Base-by-base conservation (phyloP, 306 rosid species). In the Hippophae rhamnoides region DNA sequence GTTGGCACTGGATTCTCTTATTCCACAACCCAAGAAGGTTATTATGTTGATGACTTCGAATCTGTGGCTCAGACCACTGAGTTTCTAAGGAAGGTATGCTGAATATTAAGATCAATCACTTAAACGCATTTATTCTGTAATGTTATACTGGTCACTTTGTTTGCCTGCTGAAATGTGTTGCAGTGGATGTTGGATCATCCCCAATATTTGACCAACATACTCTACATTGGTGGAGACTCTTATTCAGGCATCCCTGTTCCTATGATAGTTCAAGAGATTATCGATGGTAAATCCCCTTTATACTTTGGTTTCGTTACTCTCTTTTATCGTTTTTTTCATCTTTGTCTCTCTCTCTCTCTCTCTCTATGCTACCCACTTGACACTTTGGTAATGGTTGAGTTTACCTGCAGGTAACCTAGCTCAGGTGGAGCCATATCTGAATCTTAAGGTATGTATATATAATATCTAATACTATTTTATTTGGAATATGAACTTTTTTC, bases 171-270 rank as follows among this genome's bases (percentile, higher is more conserved):
- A 6, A 9, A 18, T 60, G 9, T 5, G 60, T 14, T 69, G 68
- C 63, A 69, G 74, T 69, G 67, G 68, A 27, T 69, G 63, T 0
- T 62, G 27, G 51, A 50, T 47, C 74, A 69, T 49, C 74, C 74
- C 62, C 74, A 6, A 31, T 31, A 31, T 31, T 31, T 31, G 38
- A 31, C 38, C 38, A 31, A 31, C 38, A 31, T 31, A 31, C 74
- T 69, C 13, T 61, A 61, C 62, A 56, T 69, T 47, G 74, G 63
- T 55, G 74, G 74, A 0, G 74, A 69, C 56, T 69, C 74, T 41
- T 69, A 61, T 41, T 61, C 74, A 1, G 74, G 74, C 56, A 69
- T 62, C 9, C 63, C 68, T 54, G 63, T 69, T 55, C 74, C 74
- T 41, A 69, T 69, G 1, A 13, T 69, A 26, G 74, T 69, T 23